Evolutionary conservation across 1,284 basidiomycete species (phyloP).

Genomic region (Neolentinus lepideus): DNA sequence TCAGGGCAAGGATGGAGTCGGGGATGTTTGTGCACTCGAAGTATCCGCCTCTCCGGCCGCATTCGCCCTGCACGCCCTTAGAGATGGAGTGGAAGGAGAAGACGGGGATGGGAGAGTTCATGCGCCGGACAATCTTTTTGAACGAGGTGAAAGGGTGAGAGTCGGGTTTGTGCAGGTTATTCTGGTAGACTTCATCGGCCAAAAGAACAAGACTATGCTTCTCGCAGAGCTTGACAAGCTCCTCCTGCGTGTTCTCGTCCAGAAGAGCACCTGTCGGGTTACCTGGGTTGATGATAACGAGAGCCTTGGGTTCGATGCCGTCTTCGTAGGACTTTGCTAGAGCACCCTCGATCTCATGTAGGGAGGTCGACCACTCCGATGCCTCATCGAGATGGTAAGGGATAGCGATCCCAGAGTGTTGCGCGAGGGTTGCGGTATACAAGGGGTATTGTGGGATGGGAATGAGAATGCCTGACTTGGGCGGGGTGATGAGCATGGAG

Average conservation of each 20-base stretch:
- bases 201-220: constrained; percentile 81
- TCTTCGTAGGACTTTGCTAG: constrained; percentile 63
- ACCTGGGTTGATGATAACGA: constrained; percentile 95
- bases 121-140: constrained; percentile 74
- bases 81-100: constrained; percentile 95
- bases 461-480: constrained; percentile 77
- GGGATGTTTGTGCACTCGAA: constrained; percentile 84
- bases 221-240: constrained; percentile 78
- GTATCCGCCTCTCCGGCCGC: constrained; percentile 90
- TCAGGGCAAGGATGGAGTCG: constrained; percentile 70
- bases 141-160: constrained; percentile 83
- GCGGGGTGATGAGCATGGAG: constrained; percentile 67
- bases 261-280: constrained; percentile 91
- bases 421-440: constrained; percentile 91
- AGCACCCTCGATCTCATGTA: constrained; percentile 59
- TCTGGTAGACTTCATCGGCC: constrained; percentile 95
- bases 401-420: constrained; percentile 74
- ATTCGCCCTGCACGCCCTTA: constrained; percentile 92
- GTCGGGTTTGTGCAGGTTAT: constrained; percentile 71
- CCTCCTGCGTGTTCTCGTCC: constrained; percentile 60
- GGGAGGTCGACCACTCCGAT: constrained; percentile 82
- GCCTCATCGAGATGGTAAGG: constrained; percentile 88
- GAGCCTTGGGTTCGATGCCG: constrained; percentile 66
- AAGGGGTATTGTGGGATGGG: constrained; percentile 98
- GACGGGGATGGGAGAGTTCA: constrained; percentile 66